These are phyloP conservation scores for Lichtheimia hyalospora DNA, from an alignment of 371 early-diverging fungal genomes.

Conservation along the genomic window DNA sequence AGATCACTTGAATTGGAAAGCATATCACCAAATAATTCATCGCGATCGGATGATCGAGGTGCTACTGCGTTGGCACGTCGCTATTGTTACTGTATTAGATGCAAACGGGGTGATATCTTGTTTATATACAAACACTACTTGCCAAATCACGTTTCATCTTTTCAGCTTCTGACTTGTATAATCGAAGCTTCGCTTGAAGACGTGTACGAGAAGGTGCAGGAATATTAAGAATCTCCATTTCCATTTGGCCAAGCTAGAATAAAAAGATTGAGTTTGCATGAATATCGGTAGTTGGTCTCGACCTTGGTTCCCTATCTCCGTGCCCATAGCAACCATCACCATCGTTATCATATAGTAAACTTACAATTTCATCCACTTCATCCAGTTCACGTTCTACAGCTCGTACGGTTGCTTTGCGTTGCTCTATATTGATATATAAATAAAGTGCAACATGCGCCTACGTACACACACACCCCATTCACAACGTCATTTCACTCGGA, in stretches of 20 bases:
- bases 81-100: constrained; percentile 12
- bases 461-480: too few relatives aligned
- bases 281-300: neutral
- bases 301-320: neutral
- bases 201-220: constrained; percentile 65
- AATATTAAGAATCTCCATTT: constrained; percentile 84
- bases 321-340: neutral
- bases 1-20: constrained; percentile 39
- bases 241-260: constrained; percentile 85
- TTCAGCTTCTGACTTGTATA: constrained; percentile 78
- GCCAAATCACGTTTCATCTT: constrained; percentile 75
- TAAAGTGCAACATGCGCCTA: neutral
- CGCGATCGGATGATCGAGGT: constrained; percentile 53
- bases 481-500: neutral
- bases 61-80: constrained; percentile 40
- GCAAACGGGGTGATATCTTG: neutral
- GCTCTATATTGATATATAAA: constrained; percentile 47
- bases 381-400: constrained; percentile 84
- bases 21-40: constrained; percentile 64
- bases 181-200: constrained; percentile 70
- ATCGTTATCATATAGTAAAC: constrained; percentile 2
- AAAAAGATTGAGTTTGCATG: neutral
- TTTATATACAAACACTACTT: constrained; percentile 10
- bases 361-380: constrained; percentile 91
- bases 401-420: constrained; percentile 69